Percentiles rank a stretch among this genome's conserved stretches.
Conservation (phyloP, 2,329 filamentous ascomycete genomes). For the Alternaria hordeiaustralica region DNA sequence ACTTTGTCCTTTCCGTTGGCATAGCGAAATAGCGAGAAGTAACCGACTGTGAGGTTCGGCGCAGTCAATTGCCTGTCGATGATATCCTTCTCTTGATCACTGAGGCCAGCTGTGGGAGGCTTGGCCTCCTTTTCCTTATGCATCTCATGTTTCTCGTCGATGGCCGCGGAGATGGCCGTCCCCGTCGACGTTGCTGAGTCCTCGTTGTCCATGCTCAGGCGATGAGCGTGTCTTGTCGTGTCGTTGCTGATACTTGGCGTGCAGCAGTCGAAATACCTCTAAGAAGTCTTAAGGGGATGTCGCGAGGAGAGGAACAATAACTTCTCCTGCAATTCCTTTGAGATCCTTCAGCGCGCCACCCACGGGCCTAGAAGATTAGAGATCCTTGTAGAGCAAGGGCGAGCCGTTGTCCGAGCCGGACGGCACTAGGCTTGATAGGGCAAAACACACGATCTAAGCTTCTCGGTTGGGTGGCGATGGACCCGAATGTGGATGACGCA, state of each 20-base stretch:
- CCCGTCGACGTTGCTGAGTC: constrained; percentile 18
- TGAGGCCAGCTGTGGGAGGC: constrained; percentile 33
- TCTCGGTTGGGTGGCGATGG: constrained; percentile 1
- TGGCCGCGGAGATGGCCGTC: constrained; percentile 21
- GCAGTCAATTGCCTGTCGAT: constrained; percentile 51
- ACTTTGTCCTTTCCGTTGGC: constrained; percentile 49
- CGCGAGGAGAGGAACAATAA: constrained; percentile 3
- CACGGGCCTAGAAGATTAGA: constrained; percentile 9
- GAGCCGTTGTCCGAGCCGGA: not conserved
- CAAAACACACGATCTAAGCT: not conserved
- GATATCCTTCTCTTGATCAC: constrained; percentile 43
- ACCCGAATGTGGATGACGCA: constrained; percentile 1
- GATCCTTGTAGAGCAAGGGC: constrained; percentile 3
- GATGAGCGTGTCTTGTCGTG: constrained; percentile 16
- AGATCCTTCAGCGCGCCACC: constrained; percentile 9
- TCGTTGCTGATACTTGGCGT: constrained; percentile 3
- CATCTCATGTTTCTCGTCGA: constrained; percentile 34
- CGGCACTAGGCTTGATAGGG: not conserved
- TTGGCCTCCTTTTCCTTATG: constrained; percentile 26
- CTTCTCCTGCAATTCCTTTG: not conserved
- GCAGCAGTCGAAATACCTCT: constrained; percentile 1
- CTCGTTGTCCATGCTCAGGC: constrained; percentile 21
- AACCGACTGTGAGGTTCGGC: constrained; percentile 52
- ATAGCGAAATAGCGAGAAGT: constrained; percentile 56
- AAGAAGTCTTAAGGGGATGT: not conserved